Conservation (phyloP, 305 asterid genomes). For the Solanum chacoense region DNA sequence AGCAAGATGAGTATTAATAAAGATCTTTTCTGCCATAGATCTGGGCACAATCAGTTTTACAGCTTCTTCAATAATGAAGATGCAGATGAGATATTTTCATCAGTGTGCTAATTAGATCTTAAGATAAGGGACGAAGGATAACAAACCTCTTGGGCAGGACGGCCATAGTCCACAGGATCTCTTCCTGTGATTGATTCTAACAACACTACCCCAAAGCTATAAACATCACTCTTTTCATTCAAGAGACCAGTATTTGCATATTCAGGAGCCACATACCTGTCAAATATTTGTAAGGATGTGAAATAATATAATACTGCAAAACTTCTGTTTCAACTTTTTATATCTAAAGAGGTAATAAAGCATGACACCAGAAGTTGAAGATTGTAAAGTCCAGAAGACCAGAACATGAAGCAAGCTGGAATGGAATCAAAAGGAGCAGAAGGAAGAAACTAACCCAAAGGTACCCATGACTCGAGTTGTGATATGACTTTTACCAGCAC, state of each 20-base stretch:
- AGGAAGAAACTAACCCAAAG: slow-evolving; percentile 57
- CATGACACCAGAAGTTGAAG: neutral
- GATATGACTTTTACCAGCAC: slow-evolving; percentile 87
- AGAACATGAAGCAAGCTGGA: neutral
- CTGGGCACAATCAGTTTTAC: neutral
- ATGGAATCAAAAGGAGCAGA: neutral
- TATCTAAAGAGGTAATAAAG: neutral
- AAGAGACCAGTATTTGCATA: slow-evolving; percentile 88
- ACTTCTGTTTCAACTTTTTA: neutral
- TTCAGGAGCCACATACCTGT: slow-evolving; percentile 96
- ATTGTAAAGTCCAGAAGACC: neutral
- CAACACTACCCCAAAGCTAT: slow-evolving; percentile 85
- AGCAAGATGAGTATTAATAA: neutral
- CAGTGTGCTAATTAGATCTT: neutral
- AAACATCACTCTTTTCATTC: slow-evolving; percentile 85
- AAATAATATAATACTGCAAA: neutral
- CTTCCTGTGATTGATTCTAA: slow-evolving; percentile 87
- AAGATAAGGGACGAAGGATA: neutral
- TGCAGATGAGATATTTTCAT: neutral
- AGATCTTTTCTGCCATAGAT: neutral
- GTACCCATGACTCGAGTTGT: slow-evolving; percentile 98
- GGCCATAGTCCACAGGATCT: slow-evolving; percentile 91
- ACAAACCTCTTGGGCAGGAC: slow-evolving; percentile 82
- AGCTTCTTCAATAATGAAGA: neutral
- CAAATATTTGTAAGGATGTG: neutral